Evolutionary conservation across 2,329 filamentous ascomycete genomes (phyloP).

Genomic region (Grosmannia penicillata): DNA sequence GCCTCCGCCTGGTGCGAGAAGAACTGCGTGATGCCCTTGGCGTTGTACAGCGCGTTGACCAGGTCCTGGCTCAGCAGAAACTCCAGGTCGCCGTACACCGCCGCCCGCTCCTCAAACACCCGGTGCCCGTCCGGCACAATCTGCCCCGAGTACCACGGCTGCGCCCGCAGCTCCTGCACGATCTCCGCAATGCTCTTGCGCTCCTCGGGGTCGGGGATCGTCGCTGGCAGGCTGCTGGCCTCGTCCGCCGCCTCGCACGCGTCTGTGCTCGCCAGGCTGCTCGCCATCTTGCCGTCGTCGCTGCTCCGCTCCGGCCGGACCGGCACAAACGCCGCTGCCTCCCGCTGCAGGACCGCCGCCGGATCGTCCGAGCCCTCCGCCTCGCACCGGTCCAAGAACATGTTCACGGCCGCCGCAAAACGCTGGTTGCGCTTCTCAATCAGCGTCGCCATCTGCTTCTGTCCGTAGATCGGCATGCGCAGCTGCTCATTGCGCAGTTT

Average conservation of each 20-base stretch:
- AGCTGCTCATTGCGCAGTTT: slow-evolving; percentile 64
- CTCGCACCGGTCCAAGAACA: slow-evolving; percentile 61
- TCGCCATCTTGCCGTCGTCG: not conserved
- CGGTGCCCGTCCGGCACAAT: slow-evolving; percentile 88
- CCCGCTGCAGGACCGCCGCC: slow-evolving; percentile 40
- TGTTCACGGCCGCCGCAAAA: slow-evolving; percentile 62
- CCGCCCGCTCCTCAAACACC: slow-evolving; percentile 72
- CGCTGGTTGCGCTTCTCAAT: slow-evolving; percentile 84
- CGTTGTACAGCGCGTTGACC: slow-evolving; percentile 94
- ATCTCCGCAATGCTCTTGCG: slow-evolving; percentile 74
- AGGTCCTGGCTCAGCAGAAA: slow-evolving; percentile 81
- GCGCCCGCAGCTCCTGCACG: slow-evolving; percentile 63
- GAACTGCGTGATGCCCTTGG: slow-evolving; percentile 68
- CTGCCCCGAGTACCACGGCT: slow-evolving; percentile 81
- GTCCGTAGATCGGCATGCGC: slow-evolving; percentile 84
- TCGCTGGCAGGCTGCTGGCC: slow-evolving; percentile 40
- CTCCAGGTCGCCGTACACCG: slow-evolving; percentile 68
- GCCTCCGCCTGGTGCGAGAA: slow-evolving; percentile 91
- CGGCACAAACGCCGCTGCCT: slow-evolving; percentile 48
- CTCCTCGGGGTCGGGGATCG: slow-evolving; percentile 66
- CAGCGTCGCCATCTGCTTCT: slow-evolving; percentile 77
- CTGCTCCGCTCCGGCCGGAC: slow-evolving; percentile 18
- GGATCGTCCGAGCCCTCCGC: slow-evolving; percentile 23
- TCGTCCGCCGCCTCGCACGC: slow-evolving; percentile 17
- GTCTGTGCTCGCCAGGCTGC: too few relatives aligned